phyloP scores from a whole-genome alignment of 2,329 filamentous ascomycete genomes.

The Xylariaceae sp. region DNA sequence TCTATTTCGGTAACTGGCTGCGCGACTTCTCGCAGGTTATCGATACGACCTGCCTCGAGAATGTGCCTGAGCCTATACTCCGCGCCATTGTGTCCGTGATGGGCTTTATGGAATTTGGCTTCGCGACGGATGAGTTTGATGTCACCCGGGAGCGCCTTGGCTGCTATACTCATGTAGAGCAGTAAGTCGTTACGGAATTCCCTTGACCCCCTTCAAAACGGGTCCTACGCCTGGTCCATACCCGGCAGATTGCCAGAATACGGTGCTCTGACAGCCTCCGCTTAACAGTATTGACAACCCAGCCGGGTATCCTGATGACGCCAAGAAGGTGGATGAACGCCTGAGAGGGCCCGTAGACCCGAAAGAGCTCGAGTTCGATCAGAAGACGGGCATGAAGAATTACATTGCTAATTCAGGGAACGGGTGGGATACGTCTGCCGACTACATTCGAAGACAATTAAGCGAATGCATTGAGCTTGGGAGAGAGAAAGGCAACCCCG shows the following conservation, averaged over 20 bases:
- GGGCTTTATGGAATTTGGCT: conserved; percentile 52
- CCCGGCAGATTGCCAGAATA: too few species aligned
- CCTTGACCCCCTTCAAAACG: too few species aligned
- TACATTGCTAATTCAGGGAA: conserved; percentile 26
- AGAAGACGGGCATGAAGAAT: conserved; percentile 28
- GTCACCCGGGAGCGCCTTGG: conserved; percentile 49
- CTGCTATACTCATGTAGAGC: conserved; percentile 46
- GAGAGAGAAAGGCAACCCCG: conserved; percentile 13
- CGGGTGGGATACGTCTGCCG: conserved; percentile 25
- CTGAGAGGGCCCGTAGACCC: conserved; percentile 25
- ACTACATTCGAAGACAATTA: conserved; percentile 25
- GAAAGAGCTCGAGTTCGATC: conserved; percentile 25
- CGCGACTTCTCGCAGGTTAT: conserved; percentile 52
- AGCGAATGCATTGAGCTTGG: conserved; percentile 21
- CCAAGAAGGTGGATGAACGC: conserved; percentile 23
- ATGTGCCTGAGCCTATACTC: conserved; percentile 48
- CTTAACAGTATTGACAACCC: conserved; percentile 39
- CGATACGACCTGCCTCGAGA: conserved; percentile 48
- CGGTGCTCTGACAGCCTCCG: too few species aligned
- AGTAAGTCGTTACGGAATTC: too few species aligned
- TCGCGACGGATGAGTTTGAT: conserved; percentile 53
- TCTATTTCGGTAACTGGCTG: conserved; percentile 41
- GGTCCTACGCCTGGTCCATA: too few species aligned
- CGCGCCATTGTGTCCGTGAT: conserved; percentile 51
- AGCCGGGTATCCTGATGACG: conserved; percentile 27